Conservation (phyloP, 441 rosid species). For the Raphanus hybrid region DNA sequence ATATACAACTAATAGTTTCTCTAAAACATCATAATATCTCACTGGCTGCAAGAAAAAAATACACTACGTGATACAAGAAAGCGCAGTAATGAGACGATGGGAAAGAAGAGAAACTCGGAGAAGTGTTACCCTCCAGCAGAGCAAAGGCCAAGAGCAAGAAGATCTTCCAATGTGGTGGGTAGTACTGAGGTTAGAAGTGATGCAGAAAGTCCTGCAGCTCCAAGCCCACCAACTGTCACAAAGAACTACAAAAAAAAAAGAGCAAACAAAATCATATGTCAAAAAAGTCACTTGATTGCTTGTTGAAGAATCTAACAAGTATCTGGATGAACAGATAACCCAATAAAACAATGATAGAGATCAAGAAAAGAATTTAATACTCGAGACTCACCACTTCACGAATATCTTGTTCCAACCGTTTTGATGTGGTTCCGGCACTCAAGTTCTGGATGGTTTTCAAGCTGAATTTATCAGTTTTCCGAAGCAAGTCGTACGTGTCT, state of each 20-base stretch:
- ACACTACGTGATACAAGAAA: conserved; percentile 8
- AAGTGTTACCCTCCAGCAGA: conserved; percentile 89
- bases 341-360: background rate
- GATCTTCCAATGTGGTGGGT: conserved; percentile 85
- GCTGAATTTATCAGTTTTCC: conserved; percentile 60
- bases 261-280: conserved; percentile 31
- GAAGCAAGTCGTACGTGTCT: conserved; percentile 56
- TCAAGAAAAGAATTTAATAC: conserved; percentile 5
- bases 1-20: conserved; percentile 2
- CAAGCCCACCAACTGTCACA: conserved; percentile 87
- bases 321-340: conserved; percentile 13
- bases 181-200: conserved; percentile 89
- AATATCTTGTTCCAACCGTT: conserved; percentile 72
- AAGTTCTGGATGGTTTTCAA: conserved; percentile 62
- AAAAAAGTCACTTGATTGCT: conserved; percentile 4
- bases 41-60: conserved; percentile 16
- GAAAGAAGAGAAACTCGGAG: conserved; percentile 26
- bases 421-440: conserved; percentile 64
- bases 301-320: conserved; percentile 3
- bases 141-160: conserved; percentile 90
- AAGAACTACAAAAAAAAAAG: conserved; percentile 55
- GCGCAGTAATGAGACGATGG: conserved; percentile 16
- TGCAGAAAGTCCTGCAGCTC: conserved; percentile 92
- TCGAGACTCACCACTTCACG: conserved; percentile 76
- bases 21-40: conserved; percentile 11